Evolutionary conservation across 305 asterid species (phyloP).

Genomic region (Plantago coronopus): DNA sequence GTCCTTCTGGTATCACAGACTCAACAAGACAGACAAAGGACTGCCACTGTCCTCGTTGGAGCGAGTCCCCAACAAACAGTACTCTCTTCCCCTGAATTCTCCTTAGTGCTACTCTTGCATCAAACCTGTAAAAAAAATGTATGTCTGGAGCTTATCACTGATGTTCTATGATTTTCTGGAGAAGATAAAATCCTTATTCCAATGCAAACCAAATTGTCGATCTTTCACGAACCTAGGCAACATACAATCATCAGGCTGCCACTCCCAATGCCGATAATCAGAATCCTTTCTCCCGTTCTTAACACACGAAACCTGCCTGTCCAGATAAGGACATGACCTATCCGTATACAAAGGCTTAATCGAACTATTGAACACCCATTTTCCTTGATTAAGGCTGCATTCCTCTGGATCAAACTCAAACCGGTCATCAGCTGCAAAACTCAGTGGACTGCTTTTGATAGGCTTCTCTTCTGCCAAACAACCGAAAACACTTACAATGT

Average conservation of each 20-base stretch:
- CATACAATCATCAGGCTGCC: slow-evolving; percentile 86
- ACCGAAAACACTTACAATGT: background rate
- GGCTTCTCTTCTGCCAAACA: slow-evolving; percentile 30
- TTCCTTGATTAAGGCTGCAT: slow-evolving; percentile 59
- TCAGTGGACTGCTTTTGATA: slow-evolving; percentile 35
- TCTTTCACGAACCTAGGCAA: slow-evolving; percentile 59
- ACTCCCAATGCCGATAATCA: slow-evolving; percentile 72
- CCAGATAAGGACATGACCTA: slow-evolving; percentile 59
- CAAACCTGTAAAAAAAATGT: slow-evolving; percentile 41
- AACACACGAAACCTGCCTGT: slow-evolving; percentile 64
- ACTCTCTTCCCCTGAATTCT: slow-evolving; percentile 69
- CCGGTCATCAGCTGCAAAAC: slow-evolving; percentile 46
- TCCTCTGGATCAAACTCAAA: slow-evolving; percentile 74
- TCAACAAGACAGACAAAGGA: slow-evolving; percentile 74
- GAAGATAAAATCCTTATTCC: background rate
- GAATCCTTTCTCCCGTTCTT: slow-evolving; percentile 74
- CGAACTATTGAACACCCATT: slow-evolving; percentile 71
- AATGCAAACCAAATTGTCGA: background rate
- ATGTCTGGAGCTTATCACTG: background rate
- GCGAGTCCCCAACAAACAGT: slow-evolving; percentile 88
- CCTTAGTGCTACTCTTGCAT: slow-evolving; percentile 52
- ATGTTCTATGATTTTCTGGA: too few relatives aligned
- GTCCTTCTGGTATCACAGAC: slow-evolving; percentile 54
- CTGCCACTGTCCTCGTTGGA: slow-evolving; percentile 82
- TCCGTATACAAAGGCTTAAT: slow-evolving; percentile 69